Conservation (phyloP, 2,329 filamentous ascomycete species). For the Dryadomyces quercivorus region DNA sequence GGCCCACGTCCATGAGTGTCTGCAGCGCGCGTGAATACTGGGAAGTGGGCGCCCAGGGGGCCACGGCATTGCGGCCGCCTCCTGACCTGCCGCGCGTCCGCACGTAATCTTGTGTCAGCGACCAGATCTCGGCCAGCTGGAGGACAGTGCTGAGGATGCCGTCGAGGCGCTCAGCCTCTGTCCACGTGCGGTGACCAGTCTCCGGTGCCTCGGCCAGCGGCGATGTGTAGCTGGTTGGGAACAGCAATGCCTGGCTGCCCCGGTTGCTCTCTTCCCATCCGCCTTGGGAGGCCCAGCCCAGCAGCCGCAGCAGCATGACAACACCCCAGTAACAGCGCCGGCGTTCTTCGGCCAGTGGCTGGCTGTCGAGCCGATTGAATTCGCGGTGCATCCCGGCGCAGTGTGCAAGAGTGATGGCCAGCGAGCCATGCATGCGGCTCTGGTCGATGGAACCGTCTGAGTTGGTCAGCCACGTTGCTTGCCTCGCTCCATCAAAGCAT, state of each 20-base stretch:
- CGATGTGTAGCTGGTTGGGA: constrained; percentile 1
- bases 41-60: constrained; percentile 1
- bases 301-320: constrained; percentile 1
- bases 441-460: neutral
- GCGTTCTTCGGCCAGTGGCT: constrained; percentile 1
- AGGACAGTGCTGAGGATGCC: constrained; percentile 4
- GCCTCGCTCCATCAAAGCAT: no score
- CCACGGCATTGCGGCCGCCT: neutral
- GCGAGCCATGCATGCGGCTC: constrained; percentile 3
- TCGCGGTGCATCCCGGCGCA: constrained; percentile 2
- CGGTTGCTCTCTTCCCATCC: neutral
- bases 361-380: neutral
- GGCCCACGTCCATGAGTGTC: constrained; percentile 1
- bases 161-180: neutral
- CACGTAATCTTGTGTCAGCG: constrained; percentile 2
- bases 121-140: constrained; percentile 4
- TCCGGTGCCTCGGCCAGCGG: neutral
- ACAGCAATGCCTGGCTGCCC: neutral
- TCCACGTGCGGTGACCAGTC: neutral
- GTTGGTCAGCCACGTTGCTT: no score
- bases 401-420: constrained; percentile 3
- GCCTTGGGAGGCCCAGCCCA: neutral
- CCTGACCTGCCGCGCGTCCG: neutral
- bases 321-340: constrained; percentile 5
- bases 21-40: constrained; percentile 2